Base-by-base conservation (phyloP, 768 basidiomycete species). In the Tremella yokohamensis region DNA sequence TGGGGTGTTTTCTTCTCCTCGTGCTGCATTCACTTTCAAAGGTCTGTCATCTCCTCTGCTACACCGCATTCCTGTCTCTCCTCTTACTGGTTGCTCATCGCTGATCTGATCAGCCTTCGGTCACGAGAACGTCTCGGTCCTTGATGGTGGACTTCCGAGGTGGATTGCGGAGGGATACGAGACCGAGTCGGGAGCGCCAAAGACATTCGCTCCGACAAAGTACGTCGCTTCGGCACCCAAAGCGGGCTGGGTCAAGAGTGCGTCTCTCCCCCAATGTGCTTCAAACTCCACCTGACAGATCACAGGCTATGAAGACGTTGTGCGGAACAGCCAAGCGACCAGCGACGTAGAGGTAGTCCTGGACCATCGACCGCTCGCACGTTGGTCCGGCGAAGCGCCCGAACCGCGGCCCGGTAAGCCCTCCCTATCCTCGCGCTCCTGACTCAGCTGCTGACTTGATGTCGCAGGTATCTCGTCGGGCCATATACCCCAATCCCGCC, bases 11-110 rank as follows among this genome's bases (percentile, higher is more conserved):
- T 90, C 89, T 1, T 84, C 90, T 19, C 93, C 96, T 54, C 84
- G 96, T 58, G 90, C 90, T 1, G 82, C 92, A 44, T 98, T 89
- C 80, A 98, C 90, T 81, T 96, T 98, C 82, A 84, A 88, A 52
- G 78, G 77, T 54, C 20, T 62, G 61, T 62, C 19, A 15, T 37
- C 24, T 29, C 37, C 38, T 19, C 25, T 34, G 25, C 26, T n/a
- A 26, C 51, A 34, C 38, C 16, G 11, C 51, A 7, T 6, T 49
- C 24, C n/a, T n/a, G n/a, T n/a, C n/a, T n/a, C n/a, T n/a, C 45
- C n/a, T 19, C 45, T 42, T 22, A 16, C 1, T 6, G 13, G 37
- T 29, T 12, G 18, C 19, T 45, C 24, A n/a, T 47, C 34, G 25
- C 37, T 39, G 42, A 52, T 18, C 18, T 49, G 34, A 13, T 49